Base-by-base conservation (phyloP, 163 green algal genomes). In the Coccomyxa subellipsoidea region DNA sequence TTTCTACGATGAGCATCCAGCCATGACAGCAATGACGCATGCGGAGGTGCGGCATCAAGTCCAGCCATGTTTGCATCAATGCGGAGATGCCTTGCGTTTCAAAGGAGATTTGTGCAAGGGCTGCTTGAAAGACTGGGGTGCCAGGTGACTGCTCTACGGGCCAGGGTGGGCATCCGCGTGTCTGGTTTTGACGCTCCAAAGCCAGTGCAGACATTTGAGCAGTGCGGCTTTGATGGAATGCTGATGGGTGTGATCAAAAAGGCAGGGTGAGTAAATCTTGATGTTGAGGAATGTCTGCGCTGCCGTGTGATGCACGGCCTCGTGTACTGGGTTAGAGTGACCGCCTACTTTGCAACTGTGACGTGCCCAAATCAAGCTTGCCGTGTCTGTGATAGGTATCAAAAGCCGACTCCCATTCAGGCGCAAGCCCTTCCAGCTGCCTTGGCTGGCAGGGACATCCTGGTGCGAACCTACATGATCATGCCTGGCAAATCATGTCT, bases 391-490 rank as follows among this genome's bases (percentile, higher is more conserved):
- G 15, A 69, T 69, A 88, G 94, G 9, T 98, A 96, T 86, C 88
- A 85, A 59, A 91, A 94, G 84, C 95, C 95, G 1, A 98, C 96
- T 7, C 88, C 96, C 25, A 99, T 99, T 82, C 96, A 99, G 89
- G 91, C 95, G 2, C 94, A 98, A 88, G 94, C 93, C n/a, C 98
- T 97, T 92, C 96, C 96, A 39, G 97, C 98, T 89, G 96, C 96
- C 0, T 86, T 99, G 79, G 89, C 95, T 72, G 96, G 96, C 0
- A 87, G 95, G 12, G 97, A 99, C 87, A 82, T 99, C 32, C 93
- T 99, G 59, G 85, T 87, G 47, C 59, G 72, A 36, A 29, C 29
- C 7, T 1, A 59, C 47, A 23, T 54, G 39, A n/a, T 38, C 8
- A 59, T 78, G 23, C 59, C n/a, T 29, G 36, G 15, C 25, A 37